Conservation (phyloP, 768 basidiomycete genomes). For the Pleurotus ostreatus region DNA sequence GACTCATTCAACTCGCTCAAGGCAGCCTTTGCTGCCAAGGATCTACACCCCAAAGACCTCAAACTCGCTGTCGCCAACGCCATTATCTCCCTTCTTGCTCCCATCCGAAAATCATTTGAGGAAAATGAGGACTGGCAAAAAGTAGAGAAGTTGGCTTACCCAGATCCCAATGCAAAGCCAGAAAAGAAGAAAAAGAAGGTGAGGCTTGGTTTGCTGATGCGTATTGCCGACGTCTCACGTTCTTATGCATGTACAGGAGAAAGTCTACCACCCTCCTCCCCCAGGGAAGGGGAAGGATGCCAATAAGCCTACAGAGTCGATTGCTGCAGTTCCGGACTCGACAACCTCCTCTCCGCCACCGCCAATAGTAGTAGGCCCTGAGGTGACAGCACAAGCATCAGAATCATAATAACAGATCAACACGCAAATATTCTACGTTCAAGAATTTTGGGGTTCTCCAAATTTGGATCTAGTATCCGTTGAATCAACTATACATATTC, state of each 20-base stretch:
- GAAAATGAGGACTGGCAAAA: conserved; percentile 77
- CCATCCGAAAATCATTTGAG: conserved; percentile 76
- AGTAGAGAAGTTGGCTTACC: conserved; percentile 79
- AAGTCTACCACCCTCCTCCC: conserved; percentile 81
- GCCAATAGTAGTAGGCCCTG: too few relatives aligned
- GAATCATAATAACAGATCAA: too few relatives aligned
- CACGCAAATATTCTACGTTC: too few relatives aligned
- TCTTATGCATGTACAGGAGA: conserved; percentile 43
- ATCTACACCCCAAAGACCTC: conserved; percentile 86
- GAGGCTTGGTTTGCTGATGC: not conserved
- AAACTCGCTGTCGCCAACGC: conserved; percentile 75
- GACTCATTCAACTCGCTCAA: conserved; percentile 58
- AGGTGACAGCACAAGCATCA: too few relatives aligned
- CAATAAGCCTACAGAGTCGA: conserved; percentile 19
- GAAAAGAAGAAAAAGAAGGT: conserved; percentile 62
- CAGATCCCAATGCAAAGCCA: conserved; percentile 61
- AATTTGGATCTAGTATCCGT: too few relatives aligned
- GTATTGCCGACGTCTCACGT: not conserved
- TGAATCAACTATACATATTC: too few relatives aligned
- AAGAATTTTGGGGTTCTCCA: too few relatives aligned
- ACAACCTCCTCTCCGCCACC: not conserved
- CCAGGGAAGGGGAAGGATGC: conserved; percentile 72
- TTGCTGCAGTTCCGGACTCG: conserved; percentile 11
- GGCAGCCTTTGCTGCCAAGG: conserved; percentile 69
- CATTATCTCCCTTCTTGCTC: conserved; percentile 71